Conservation (phyloP, 768 basidiomycete species). For the Agrocybe praecox region DNA sequence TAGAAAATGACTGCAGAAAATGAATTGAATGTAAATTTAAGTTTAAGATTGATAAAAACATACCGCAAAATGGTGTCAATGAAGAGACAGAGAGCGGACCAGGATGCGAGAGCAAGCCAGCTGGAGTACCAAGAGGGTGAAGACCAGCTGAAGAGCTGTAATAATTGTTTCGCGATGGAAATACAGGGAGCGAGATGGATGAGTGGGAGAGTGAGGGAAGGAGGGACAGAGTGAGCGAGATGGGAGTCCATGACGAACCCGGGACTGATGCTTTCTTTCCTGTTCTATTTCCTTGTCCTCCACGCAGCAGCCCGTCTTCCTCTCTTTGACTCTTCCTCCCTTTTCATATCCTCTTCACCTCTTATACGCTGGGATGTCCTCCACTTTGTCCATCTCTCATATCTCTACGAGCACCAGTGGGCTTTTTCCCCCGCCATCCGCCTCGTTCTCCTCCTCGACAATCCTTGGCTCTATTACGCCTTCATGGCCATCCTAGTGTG, state of each 20-base stretch:
- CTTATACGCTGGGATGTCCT: slow-evolving; percentile 87
- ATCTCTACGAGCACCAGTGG: slow-evolving; percentile 78
- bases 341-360: slow-evolving; percentile 10
- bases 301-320: slow-evolving; percentile 27
- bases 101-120: slow-evolving; percentile 65
- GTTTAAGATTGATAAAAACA: slow-evolving; percentile 14
- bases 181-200: slow-evolving; percentile 63
- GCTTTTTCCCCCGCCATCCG: slow-evolving; percentile 84
- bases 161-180: slow-evolving; percentile 37
- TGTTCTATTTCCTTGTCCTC: slow-evolving; percentile 27
- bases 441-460: slow-evolving; percentile 43
- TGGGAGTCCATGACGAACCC: slow-evolving; percentile 10
- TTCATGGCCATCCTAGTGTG: slow-evolving; percentile 38
- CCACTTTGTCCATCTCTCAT: slow-evolving; percentile 77
- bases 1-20: slow-evolving; percentile 52
- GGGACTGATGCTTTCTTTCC: slow-evolving; percentile 14
- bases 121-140: slow-evolving; percentile 54
- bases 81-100: slow-evolving; percentile 81
- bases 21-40: slow-evolving; percentile 1
- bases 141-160: slow-evolving; percentile 62
- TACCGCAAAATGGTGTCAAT: slow-evolving; percentile 44
- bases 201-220: slow-evolving; percentile 61
- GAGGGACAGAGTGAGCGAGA: slow-evolving; percentile 55
- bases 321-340: slow-evolving; percentile 41
- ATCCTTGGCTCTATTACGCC: slow-evolving; percentile 35